Evolutionary conservation across 495 filamentous ascomycete species (phyloP), one percentile per base, ranked within the genome.

Genomic region (Tuber melanosporum): DNA sequence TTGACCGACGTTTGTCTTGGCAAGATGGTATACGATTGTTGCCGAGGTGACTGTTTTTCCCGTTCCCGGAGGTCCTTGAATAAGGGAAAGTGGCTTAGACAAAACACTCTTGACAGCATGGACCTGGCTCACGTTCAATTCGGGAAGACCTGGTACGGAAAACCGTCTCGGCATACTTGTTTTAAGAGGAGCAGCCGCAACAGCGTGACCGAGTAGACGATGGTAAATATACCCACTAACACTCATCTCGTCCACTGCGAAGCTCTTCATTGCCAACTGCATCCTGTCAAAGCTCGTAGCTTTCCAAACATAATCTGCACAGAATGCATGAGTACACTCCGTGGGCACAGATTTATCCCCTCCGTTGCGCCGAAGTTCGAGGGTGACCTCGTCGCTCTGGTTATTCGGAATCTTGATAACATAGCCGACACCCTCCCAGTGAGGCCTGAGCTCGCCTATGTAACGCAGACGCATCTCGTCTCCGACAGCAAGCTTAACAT

Each of bases 351-450:
- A 93, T 83, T 98, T 98, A 85, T 98, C 94, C 76, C 92, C 91
- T 52, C 92, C 92, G 81, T 93, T 93, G 78, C 93, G 91, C 45
- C 95, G 92, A 80, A 99, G 86, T 83, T 99, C 95, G 73, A 99
- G 92, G 20, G 93, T 95, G 72, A 99, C 95, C 83, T 99, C 96
- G 81, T 99, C 96, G 22, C 94, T 97, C 86, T 97, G 94, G 84
- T 98, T 98, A 87, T 99, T 98, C 10, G 95, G 95, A 77, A 99
- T 98, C 86, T 99, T 99, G 85, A 98, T 94, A 73, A 99, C 95
- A 85, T 99, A 99, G 73, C 95, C 95, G 42, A 99, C 96, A 39
- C 95, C 95, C 83, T 99, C 95, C 95, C 95, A 99, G 77, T 94
- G 91, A 45, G 94, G 88, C 36, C 96, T 93, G 66, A 99, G 87